Conservation (phyloP, 108 stramenopile species). For the Epithemia pelagica region DNA sequence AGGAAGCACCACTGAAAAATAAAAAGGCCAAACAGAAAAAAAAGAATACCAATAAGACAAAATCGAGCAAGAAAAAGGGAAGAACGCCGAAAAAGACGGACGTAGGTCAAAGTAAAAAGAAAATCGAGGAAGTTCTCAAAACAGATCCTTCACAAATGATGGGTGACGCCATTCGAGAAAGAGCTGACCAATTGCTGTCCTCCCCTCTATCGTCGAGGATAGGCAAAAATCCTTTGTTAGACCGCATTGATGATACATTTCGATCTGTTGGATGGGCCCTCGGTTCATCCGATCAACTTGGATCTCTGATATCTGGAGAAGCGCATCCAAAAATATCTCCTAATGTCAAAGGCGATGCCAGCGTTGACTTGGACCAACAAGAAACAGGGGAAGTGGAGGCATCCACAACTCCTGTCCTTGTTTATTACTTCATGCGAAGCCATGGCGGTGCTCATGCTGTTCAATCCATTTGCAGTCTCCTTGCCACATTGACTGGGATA, state of each 20-base stretch:
- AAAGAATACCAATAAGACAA: slow-evolving; percentile 5
- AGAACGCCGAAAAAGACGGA: background rate
- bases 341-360: slow-evolving; percentile 5
- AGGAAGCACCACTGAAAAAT: slow-evolving; percentile 5
- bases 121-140: slow-evolving; percentile 50
- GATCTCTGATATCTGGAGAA: slow-evolving; percentile 8
- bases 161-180: slow-evolving; percentile 64
- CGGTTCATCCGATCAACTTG: slow-evolving; percentile 38
- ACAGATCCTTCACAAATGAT: slow-evolving; percentile 46
- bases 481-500: slow-evolving; percentile 39
- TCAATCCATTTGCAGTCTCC: slow-evolving; percentile 49
- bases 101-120: background rate
- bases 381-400: slow-evolving; percentile 48
- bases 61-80: background rate
- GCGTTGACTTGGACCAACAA: slow-evolving; percentile 7
- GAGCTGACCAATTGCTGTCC: slow-evolving; percentile 31
- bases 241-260: slow-evolving; percentile 31
- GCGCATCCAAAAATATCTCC: background rate
- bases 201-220: no score
- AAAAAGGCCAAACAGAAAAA: slow-evolving; percentile 19
- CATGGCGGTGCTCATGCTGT: slow-evolving; percentile 74
- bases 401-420: slow-evolving; percentile 47
- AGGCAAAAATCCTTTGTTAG: slow-evolving; percentile 28
- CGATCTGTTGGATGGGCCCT: slow-evolving; percentile 35
- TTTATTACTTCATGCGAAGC: slow-evolving; percentile 73